Evolutionary conservation across 371 early-diverging fungal species (phyloP), one percentile per base, ranked within the genome.

Genomic region (Chytridiales sp.): DNA sequence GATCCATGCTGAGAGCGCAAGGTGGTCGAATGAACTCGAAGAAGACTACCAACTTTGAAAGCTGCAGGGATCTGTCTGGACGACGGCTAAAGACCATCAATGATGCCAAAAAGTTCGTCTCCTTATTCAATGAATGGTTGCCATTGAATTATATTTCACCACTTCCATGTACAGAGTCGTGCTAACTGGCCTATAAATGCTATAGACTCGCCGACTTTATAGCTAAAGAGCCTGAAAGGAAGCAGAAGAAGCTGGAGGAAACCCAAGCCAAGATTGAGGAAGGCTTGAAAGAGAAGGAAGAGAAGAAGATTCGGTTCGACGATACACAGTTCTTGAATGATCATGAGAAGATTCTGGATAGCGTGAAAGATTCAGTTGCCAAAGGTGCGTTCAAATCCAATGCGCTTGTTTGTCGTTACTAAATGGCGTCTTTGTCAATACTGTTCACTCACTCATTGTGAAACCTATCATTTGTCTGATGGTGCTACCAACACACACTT

Each of bases 11-110:
- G 62, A 86, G 97, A 68, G 92, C 95, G 0, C 94, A 94, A 68
- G 97, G 97, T 63, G 95, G 89, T 31, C 83, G 88, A 34, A 94
- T 93, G 93, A 84, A 91, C 48, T 84, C 89, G 9, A 86, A 90
- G 67, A 93, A 92, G 65, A 87, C 94, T 0, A 92, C 91, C 30
- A 94, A 93, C 73, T 89, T 83, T 55, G 98, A 97, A 64, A 87
- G 89, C 6, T 97, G 97, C 74, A 79, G 98, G 36, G 97, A 97
- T 77, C 78, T 96, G 46, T 86, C 87, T 48, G 97, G 97, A 1
- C 76, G 94, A 39, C 79, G 98, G 24, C 81, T 97, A 24, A 85
- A 88, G 67, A 89, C 92, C 3, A 85, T 93, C 15, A 93, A 91
- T 59, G 94, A 90, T 40, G 93, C 94, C 32, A 88, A 91, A 75